Percentiles rank a stretch among this genome's conserved stretches.
Conservation (phyloP, 306 rosid species). For the Lablab purpureus region DNA sequence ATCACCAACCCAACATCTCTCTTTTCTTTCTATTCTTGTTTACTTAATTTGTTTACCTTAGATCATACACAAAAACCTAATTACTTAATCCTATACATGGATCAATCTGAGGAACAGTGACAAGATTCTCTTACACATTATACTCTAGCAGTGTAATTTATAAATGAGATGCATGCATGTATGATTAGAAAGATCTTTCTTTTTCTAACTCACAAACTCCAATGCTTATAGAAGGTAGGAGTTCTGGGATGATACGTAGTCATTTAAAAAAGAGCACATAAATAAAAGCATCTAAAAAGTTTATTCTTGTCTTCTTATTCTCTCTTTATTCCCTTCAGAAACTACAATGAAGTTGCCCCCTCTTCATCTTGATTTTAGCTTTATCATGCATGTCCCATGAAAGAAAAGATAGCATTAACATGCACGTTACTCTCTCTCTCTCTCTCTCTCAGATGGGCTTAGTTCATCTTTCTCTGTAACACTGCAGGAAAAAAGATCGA, state of each 20-base stretch:
- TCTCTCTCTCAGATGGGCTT: slow-evolving; percentile 48
- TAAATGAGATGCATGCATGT: neutral
- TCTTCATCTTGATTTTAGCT: slow-evolving; percentile 55
- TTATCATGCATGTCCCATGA: slow-evolving; percentile 81
- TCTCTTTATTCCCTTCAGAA: slow-evolving; percentile 60
- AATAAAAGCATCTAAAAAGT: slow-evolving; percentile 59
- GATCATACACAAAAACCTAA: slow-evolving; percentile 27
- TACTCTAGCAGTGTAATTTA: neutral
- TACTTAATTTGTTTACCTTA: slow-evolving; percentile 4
- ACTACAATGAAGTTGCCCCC: slow-evolving; percentile 65
- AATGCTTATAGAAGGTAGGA: slow-evolving; percentile 30
- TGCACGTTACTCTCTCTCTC: slow-evolving; percentile 77
- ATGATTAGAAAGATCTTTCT: neutral
- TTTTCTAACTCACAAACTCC: neutral
- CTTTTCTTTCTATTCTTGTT: slow-evolving; percentile 39
- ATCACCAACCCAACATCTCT: slow-evolving; percentile 45
- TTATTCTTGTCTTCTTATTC: slow-evolving; percentile 80
- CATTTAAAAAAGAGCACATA: slow-evolving; percentile 49
- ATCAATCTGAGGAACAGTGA: slow-evolving; percentile 32
- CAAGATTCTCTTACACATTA: slow-evolving; percentile 40
- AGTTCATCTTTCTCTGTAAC: slow-evolving; percentile 50
- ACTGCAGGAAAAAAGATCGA: slow-evolving; percentile 64
- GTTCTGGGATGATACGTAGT: slow-evolving; percentile 42
- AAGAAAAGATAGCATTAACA: slow-evolving; percentile 60
- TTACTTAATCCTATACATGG: slow-evolving; percentile 18